Base-by-base conservation (phyloP, 345 rosid genomes). In the Citrus australasica region DNA sequence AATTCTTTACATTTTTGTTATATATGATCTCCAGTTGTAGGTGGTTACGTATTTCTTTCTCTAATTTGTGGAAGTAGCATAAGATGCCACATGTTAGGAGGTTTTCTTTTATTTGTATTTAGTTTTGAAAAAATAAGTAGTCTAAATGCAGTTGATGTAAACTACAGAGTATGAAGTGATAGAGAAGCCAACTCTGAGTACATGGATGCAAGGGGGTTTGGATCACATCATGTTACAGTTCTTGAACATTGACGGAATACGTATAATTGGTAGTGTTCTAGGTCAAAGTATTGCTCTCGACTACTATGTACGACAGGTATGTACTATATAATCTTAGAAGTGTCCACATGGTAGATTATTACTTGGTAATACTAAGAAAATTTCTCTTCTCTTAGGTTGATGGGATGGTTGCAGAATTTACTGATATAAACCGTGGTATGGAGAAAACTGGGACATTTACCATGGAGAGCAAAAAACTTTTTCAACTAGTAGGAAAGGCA, bases 221-320 rank as follows among this genome's bases (percentile, higher is more conserved):
- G 99, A 96, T 86, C 88, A 88, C 84, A 90, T 96, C 65, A 89
- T 85, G 98, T 78, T 96, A 84, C 99, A 92, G 86, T 94, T 82
- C 88, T 81, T 96, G 85, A 90, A 92, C 74, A 87, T 86, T 79
- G 99, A 94, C 63, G 98, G 98, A 73, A 93, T 96, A 64, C 92
- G 98, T 72, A 94, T 86, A 64, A 94, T 96, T 71, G 97, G 99
- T 19, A 90, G 98, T 81, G 98, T 96, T 79, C 97, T 94, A 32
- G 99, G 98, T 73, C 99, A 90, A 88, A 94, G 99, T 74, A 91
- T 96, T 71, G 99, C 99, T 64, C 93, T 96, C 28, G 99, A 96
- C 82, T 89, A 96, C 87, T 96, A 96, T 79, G 98, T 93, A 37
- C 94, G 98, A 68, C 99, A 96, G 98, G 99, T 95, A 79, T 79